Conservation (phyloP, 2,329 filamentous ascomycete species). For the Didymella pomorum region DNA sequence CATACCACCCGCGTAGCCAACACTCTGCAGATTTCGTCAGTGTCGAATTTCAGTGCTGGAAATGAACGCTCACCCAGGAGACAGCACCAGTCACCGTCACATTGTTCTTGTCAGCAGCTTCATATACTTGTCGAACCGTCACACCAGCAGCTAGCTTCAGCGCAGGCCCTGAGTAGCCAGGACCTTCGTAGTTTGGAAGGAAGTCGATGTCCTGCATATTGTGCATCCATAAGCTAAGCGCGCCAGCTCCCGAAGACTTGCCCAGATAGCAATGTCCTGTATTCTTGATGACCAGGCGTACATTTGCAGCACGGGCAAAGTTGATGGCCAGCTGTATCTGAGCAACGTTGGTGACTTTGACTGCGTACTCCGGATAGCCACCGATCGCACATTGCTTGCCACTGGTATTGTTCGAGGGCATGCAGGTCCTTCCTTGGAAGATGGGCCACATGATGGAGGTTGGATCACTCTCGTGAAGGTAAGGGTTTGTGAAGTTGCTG, state of each 20-base stretch:
- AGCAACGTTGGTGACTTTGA: slow-evolving; percentile 22
- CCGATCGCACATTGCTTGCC: slow-evolving; percentile 9
- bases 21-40: neutral
- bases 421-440: slow-evolving; percentile 29
- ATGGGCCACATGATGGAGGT: slow-evolving; percentile 30
- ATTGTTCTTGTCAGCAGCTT: neutral
- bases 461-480: slow-evolving; percentile 21
- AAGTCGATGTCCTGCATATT: slow-evolving; percentile 19
- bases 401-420: slow-evolving; percentile 16
- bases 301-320: slow-evolving; percentile 20
- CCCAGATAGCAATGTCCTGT: slow-evolving; percentile 28
- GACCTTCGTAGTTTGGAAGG: slow-evolving; percentile 9
- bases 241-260: slow-evolving; percentile 18
- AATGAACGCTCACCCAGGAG: neutral
- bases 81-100: neutral
- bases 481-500: slow-evolving; percentile 21
- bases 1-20: neutral
- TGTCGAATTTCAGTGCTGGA: neutral
- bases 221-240: slow-evolving; percentile 20
- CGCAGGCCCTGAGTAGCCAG: neutral
- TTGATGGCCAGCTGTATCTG: slow-evolving; percentile 22
- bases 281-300: slow-evolving; percentile 24
- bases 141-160: neutral
- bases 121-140: neutral
- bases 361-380: slow-evolving; percentile 18